phyloP scores from a whole-genome alignment of 306 rosid genomes.

The Gastrolobium bilobum region DNA sequence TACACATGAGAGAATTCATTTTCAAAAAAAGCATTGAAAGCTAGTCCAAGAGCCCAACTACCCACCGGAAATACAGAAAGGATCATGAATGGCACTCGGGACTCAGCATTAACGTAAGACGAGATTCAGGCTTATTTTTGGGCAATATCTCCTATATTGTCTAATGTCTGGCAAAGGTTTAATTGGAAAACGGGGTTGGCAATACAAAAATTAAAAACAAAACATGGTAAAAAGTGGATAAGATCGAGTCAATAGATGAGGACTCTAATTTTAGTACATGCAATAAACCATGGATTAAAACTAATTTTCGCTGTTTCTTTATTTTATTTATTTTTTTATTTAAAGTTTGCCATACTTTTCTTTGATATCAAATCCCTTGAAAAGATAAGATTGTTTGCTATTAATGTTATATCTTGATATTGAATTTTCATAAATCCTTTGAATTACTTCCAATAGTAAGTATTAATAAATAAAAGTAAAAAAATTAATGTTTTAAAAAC shows the following conservation, averaged over 20 bases:
- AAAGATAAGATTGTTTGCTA: too few species aligned
- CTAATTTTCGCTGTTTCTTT: too few species aligned
- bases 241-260: slow-evolving; percentile 34
- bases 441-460: too few species aligned
- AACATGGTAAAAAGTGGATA: slow-evolving; percentile 21
- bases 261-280: not conserved
- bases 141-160: not conserved
- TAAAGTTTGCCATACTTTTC: too few species aligned
- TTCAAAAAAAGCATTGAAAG: slow-evolving; percentile 56
- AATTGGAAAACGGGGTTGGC: not conserved
- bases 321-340: too few species aligned
- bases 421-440: too few species aligned
- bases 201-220: not conserved
- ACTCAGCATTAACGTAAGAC: not conserved
- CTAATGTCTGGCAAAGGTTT: not conserved
- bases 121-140: not conserved
- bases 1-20: too few species aligned
- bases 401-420: too few species aligned
- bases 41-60: slow-evolving; percentile 63
- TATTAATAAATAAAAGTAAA: too few species aligned
- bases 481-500: too few species aligned
- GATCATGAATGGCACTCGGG: slow-evolving; percentile 45
- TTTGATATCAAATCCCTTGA: too few species aligned
- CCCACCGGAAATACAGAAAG: slow-evolving; percentile 68
- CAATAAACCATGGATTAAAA: not conserved